Percentiles rank a stretch among this genome's conserved stretches.
Evolutionary conservation across 768 basidiomycete genomes (phyloP).

Genomic region (Tylopilus rubrobrunneus): DNA sequence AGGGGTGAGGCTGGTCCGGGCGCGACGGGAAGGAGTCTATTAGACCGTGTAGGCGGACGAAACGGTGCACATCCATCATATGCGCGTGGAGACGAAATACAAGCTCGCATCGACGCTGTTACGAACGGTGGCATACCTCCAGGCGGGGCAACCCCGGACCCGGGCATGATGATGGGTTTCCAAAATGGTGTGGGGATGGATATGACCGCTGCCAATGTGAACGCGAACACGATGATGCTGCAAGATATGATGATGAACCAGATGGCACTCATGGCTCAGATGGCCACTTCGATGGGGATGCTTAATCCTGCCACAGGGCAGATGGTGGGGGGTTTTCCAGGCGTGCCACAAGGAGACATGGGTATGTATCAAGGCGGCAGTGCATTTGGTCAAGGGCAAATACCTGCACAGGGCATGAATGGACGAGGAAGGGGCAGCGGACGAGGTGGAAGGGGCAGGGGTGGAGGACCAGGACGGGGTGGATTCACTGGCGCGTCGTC

Average conservation of each 20-base stretch:
- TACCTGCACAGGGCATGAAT: conserved; percentile 18
- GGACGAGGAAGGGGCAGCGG: conserved; percentile 44
- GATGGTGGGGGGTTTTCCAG: conserved; percentile 56
- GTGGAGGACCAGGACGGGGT: conserved; percentile 43
- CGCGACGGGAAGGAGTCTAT: conserved; percentile 54
- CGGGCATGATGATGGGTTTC: conserved; percentile 43
- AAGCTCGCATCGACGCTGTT: conserved; percentile 76
- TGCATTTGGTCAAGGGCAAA: conserved; percentile 20
- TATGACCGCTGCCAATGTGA: conserved; percentile 49
- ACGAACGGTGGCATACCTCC: conserved; percentile 46
- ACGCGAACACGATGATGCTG: conserved; percentile 62
- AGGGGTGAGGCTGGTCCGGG: conserved; percentile 14
- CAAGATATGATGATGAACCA: conserved; percentile 92
- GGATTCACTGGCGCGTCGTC: conserved; percentile 31
- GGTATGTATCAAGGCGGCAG: conserved; percentile 39
- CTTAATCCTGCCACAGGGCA: conserved; percentile 57
- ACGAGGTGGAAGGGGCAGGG: conserved; percentile 44
- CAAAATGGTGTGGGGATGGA: conserved; percentile 44
- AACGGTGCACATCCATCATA: conserved; percentile 32
- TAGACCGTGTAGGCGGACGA: conserved; percentile 75
- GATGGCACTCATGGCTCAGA: conserved; percentile 91
- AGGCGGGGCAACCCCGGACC: conserved; percentile 30
- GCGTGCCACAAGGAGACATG: conserved; percentile 53
- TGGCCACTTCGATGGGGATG: conserved; percentile 82
- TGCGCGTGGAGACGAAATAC: conserved; percentile 62